phyloP scores from a whole-genome alignment of 306 rosid species.

The Quercus robur region DNA sequence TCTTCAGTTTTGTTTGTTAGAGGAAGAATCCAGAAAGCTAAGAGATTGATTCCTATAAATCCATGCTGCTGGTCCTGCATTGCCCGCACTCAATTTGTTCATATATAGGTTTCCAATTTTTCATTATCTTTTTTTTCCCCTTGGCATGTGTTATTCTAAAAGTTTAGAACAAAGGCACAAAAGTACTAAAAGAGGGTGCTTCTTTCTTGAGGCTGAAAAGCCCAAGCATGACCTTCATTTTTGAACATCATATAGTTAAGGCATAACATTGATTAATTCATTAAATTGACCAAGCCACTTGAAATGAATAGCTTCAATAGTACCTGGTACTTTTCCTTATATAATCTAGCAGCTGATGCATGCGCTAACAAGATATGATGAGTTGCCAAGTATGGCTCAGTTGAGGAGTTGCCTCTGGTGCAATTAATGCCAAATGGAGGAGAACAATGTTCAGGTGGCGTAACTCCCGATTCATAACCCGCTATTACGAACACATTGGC shows the following conservation, averaged over 20 bases:
- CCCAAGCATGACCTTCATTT: neutral
- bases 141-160: no score
- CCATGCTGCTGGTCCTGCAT: conserved; percentile 64
- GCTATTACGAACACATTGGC: conserved; percentile 1
- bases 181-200: neutral
- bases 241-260: neutral
- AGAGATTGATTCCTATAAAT: conserved; percentile 52
- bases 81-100: neutral
- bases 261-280: no score
- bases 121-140: no score
- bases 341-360: conserved; percentile 36
- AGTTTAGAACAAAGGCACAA: no score
- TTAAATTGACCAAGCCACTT: neutral
- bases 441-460: conserved; percentile 42
- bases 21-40: conserved; percentile 37
- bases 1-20: conserved; percentile 38
- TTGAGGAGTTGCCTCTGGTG: conserved; percentile 47
- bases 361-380: conserved; percentile 45
- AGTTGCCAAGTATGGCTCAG: conserved; percentile 46
- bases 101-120: neutral
- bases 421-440: conserved; percentile 8
- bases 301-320: neutral
- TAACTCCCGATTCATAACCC: conserved; percentile 23
- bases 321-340: conserved; percentile 42
- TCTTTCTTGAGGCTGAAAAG: neutral